phyloP scores from a whole-genome alignment of 2,329 filamentous ascomycete genomes.

The Phaeosphaeriaceae sp. region DNA sequence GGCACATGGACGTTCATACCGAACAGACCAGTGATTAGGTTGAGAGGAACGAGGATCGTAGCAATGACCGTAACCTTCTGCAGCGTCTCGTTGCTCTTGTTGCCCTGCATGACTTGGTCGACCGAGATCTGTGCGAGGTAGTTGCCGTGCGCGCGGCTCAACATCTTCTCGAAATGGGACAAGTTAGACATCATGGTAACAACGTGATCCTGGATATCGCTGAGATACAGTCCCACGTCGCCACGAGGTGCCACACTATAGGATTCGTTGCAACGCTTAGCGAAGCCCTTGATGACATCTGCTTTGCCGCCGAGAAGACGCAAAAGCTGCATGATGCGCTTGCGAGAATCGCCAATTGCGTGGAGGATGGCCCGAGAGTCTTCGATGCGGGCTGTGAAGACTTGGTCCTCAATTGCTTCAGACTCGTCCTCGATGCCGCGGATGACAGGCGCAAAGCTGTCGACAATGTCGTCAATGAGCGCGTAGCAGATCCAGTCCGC shows the following conservation, averaged over 20 bases:
- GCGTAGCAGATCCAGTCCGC: conserved; percentile 99
- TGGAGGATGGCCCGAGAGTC: conserved; percentile 88
- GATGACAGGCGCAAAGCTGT: conserved; percentile 91
- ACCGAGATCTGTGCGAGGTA: conserved; percentile 95
- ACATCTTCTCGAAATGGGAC: conserved; percentile 96
- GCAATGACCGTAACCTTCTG: conserved; percentile 95
- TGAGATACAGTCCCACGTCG: conserved; percentile 95
- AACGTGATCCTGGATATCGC: conserved; percentile 98
- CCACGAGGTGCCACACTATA: conserved; percentile 94
- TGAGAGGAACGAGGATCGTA: conserved; percentile 94
- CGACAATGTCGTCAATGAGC: conserved; percentile 97
- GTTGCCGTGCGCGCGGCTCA: conserved; percentile 91
- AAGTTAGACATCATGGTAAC: conserved; percentile 99
- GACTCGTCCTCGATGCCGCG: conserved; percentile 85
- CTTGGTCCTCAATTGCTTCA: conserved; percentile 92
- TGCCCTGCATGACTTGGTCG: conserved; percentile 87
- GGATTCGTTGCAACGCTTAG: conserved; percentile 97
- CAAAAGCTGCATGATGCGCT: conserved; percentile 93
- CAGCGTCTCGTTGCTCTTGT: conserved; percentile 84
- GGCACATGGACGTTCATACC: conserved; percentile 87
- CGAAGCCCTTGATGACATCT: conserved; percentile 97
- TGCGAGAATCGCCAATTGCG: conserved; percentile 87
- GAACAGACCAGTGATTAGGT: conserved; percentile 85
- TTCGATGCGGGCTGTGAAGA: conserved; percentile 89
- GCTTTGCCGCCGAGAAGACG: conserved; percentile 94